Evolutionary conservation across 176 grass and related monocot species (phyloP), one percentile per base, ranked within the genome.

Genomic region (Coix lacrymajobi): DNA sequence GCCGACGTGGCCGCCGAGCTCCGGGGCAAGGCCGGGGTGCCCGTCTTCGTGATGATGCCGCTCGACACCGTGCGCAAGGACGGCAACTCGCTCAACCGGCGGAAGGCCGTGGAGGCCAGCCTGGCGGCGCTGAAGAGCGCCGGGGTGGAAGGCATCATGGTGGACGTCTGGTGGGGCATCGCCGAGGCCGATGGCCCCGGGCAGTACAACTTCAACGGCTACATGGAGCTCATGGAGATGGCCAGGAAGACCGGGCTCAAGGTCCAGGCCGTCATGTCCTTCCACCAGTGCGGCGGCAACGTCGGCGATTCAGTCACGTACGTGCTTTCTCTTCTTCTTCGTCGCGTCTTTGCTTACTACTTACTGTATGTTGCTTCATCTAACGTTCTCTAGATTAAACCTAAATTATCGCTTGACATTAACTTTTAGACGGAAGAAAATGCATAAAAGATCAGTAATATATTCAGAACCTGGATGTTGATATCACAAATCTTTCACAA

Each of bases 201-300:
- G 8, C 17, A 13, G 44, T 97, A 97, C 90, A 87, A 92, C 71
- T 97, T 90, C 71, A 81, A 41, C 69, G 91, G 94, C 10, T 97
- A 94, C 89, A 85, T 63, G 82, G 89, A 97, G 85, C 87, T 94
- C 79, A 88, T 94, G 91, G 94, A 94, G 82, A 92, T 94, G 85
- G 94, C 87, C 0, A 77, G 58, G 25, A 80, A 85, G 51, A 31
- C 76, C 11, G 87, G 85, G 43, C 87, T 97, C 70, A 97, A 90
- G 87, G 94, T 97, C 65, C 92, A 97, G 92, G 92, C 92, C 29
- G 96, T 98, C 70, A 98, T 98, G 96, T 98, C 96, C 4, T 98
- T 98, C 79, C 96, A 98, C 85, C 88, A 93, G 90, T 98, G 90
- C 71, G 92, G 92, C 46, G 96, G 96, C 66, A 98, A 98, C 86